phyloP scores from a whole-genome alignment of 106 monocot genomes.

The Dendrobium catenatum region DNA sequence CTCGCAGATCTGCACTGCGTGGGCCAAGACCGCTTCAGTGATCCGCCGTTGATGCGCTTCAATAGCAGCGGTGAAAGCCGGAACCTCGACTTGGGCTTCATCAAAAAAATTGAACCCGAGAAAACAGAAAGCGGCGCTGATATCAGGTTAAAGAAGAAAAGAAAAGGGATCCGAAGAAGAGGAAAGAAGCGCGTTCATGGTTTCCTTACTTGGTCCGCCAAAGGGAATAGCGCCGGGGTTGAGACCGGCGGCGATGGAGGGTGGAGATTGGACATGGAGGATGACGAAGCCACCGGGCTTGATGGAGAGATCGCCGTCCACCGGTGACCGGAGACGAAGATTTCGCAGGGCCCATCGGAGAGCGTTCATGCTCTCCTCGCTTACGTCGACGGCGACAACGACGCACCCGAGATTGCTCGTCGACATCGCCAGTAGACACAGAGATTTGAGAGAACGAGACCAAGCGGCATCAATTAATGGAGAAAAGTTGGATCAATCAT shows the following conservation, averaged over 20 bases:
- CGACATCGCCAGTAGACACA: constrained; percentile 27
- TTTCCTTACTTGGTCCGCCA: constrained; percentile 70
- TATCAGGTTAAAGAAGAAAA: neutral
- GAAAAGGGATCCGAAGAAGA: neutral
- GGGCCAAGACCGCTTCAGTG: constrained; percentile 70
- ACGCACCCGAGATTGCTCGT: constrained; percentile 66
- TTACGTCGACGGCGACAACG: constrained; percentile 78
- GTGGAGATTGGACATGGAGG: constrained; percentile 83
- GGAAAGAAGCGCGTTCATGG: neutral
- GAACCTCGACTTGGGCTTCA: constrained; percentile 71
- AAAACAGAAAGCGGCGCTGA: neutral
- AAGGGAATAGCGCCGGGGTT: constrained; percentile 85
- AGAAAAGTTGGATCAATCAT: no score
- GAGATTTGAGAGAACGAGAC: neutral
- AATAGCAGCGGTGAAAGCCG: constrained; percentile 82
- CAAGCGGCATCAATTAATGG: neutral
- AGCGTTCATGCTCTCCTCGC: constrained; percentile 90
- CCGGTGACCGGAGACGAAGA: constrained; percentile 48
- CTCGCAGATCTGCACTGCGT: constrained; percentile 70
- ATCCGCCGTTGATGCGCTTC: constrained; percentile 90
- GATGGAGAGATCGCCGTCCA: neutral
- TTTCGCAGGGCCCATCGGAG: constrained; percentile 81
- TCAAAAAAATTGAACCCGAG: neutral
- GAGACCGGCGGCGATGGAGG: constrained; percentile 67
- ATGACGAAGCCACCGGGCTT: constrained; percentile 43